phyloP scores from a whole-genome alignment of 176 grass and related monocot genomes.

The Otatea glauca region DNA sequence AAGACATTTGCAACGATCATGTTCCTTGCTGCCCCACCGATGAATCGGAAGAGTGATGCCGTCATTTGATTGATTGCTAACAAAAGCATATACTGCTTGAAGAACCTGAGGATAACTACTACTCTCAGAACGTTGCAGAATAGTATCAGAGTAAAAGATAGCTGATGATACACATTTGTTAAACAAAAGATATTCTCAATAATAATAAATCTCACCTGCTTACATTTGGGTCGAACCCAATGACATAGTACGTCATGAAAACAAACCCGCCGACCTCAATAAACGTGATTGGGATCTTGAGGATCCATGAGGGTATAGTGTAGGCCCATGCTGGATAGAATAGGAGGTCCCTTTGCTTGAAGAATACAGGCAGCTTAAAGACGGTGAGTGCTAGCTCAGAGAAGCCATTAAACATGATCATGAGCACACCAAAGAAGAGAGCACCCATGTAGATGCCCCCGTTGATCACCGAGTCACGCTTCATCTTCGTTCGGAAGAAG shows the following conservation, averaged over 20 bases:
- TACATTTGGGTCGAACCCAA: neutral
- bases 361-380: slow-evolving; percentile 22
- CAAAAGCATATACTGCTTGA: slow-evolving; percentile 52
- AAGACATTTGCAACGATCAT: slow-evolving; percentile 53
- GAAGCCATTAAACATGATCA: slow-evolving; percentile 35
- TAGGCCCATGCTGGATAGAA: slow-evolving; percentile 28
- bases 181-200: too few relatives aligned
- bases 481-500: neutral
- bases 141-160: too few relatives aligned
- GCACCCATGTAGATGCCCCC: neutral
- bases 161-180: too few relatives aligned
- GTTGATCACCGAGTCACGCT: neutral
- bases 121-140: neutral
- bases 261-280: neutral
- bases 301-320: slow-evolving; percentile 25
- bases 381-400: slow-evolving; percentile 15
- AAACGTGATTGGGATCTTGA: slow-evolving; percentile 31
- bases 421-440: neutral
- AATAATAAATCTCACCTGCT: neutral
- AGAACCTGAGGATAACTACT: neutral
- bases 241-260: neutral
- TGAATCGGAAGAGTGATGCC: slow-evolving; percentile 38
- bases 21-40: slow-evolving; percentile 50
- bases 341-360: slow-evolving; percentile 19
- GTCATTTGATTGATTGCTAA: slow-evolving; percentile 45